A percentile compares a stretch with the other conserved stretches of the same genome.
Evolutionary conservation across 371 early-diverging fungal genomes (phyloP).

Genomic region (Cokeromyces recurvatus): DNA sequence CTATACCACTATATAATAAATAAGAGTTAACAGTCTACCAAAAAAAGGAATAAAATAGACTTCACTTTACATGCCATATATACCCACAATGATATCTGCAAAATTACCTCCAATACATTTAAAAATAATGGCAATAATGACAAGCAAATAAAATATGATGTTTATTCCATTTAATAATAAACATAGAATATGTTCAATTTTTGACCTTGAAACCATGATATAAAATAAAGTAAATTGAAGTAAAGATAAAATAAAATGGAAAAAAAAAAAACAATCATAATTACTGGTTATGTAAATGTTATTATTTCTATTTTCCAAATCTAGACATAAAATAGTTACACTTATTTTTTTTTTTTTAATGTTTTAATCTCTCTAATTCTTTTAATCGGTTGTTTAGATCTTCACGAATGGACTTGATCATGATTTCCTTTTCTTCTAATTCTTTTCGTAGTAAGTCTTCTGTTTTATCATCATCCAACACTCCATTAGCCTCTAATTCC

Average conservation of each 20-base stretch:
- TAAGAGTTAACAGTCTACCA: no score
- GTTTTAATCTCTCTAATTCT: no score
- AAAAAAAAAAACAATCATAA: not conserved
- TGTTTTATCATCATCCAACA: no score
- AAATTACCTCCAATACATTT: conserved; percentile 32
- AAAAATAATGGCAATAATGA: conserved; percentile 28
- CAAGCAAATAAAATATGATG: conserved; percentile 26
- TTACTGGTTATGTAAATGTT: not conserved
- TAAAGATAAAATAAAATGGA: not conserved
- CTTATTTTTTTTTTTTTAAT: no score
- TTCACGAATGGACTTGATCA: no score
- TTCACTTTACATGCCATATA: conserved; percentile 46
- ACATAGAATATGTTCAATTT: conserved; percentile 36
- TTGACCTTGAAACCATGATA: conserved; percentile 33
- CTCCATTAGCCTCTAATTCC: no score
- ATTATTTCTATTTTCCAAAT: no score
- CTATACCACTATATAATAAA: conserved; percentile 21
- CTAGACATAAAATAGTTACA: no score
- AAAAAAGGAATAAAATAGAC: no score
- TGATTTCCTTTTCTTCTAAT: no score
- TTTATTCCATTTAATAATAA: conserved; percentile 35
- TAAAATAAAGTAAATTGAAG: not conserved
- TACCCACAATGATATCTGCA: conserved; percentile 36
- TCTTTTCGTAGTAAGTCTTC: no score
- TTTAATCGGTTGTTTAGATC: no score